These are phyloP conservation scores for Crithidia bombi DNA, from an alignment of 208 protist species.

Conservation along the genomic window DNA sequence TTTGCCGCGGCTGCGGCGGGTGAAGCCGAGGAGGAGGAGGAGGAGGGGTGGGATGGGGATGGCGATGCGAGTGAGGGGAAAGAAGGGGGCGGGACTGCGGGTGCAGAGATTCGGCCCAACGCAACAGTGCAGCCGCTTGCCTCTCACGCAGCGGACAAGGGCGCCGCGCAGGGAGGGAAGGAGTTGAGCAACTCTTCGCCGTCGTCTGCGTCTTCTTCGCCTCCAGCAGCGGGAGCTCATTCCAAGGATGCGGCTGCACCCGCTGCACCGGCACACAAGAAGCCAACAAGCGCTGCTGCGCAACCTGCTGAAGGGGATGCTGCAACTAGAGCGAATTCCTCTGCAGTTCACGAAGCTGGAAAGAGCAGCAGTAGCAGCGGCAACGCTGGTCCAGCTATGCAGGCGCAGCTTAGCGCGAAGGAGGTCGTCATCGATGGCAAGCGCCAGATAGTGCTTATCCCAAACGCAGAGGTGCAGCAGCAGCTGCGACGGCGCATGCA, in stretches of 20 bases:
- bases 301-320: too few relatives aligned
- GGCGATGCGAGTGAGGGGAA: neutral
- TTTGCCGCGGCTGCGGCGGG: neutral
- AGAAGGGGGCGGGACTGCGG: neutral
- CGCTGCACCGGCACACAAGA: neutral
- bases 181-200: neutral
- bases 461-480: constrained; percentile 45
- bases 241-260: neutral
- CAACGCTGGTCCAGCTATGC: constrained; percentile 8
- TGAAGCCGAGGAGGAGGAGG: neutral
- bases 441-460: constrained; percentile 64
- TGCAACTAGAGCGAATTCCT: too few relatives aligned
- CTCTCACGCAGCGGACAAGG: neutral
- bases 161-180: neutral
- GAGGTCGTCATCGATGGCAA: constrained; percentile 65
- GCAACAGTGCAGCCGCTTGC: constrained; percentile 1
- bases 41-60: neutral
- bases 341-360: too few relatives aligned
- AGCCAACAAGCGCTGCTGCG: neutral
- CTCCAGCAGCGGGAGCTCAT: neutral
- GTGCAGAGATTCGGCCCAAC: neutral
- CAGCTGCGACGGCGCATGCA: constrained; percentile 47
- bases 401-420: constrained; percentile 45
- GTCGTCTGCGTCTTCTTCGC: neutral
- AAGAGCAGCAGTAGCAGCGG: constrained; percentile 7